Evolutionary conservation across 495 filamentous ascomycete genomes (phyloP).

Genomic region (Lasiosphaeris hirsuta): DNA sequence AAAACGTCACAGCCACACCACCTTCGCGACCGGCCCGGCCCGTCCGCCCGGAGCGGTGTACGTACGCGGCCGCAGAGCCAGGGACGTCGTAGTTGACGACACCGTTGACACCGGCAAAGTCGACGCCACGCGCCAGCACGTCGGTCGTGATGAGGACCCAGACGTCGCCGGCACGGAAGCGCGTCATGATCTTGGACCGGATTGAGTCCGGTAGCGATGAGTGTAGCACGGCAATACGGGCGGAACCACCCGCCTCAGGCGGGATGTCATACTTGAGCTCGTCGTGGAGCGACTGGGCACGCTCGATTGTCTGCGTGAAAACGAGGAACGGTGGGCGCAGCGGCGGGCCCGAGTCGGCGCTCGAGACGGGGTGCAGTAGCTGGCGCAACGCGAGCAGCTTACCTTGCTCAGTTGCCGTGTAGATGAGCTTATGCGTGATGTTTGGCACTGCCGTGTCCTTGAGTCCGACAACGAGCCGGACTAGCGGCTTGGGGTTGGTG

Average conservation of each 20-base stretch:
- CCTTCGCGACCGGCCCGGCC: constrained; percentile 84
- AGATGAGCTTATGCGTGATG: constrained; percentile 82
- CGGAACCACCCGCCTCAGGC: constrained; percentile 75
- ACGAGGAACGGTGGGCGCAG: constrained; percentile 87
- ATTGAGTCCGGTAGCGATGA: constrained; percentile 74
- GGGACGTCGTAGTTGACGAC: constrained; percentile 98
- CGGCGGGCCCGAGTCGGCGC: constrained; percentile 51
- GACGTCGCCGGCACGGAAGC: constrained; percentile 86
- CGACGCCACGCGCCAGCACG: constrained; percentile 82
- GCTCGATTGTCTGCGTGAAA: constrained; percentile 90
- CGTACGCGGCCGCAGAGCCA: constrained; percentile 79
- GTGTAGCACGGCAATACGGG: constrained; percentile 86
- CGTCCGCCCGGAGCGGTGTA: constrained; percentile 90
- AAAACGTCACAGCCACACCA: constrained; percentile 89
- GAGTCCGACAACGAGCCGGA: constrained; percentile 87
- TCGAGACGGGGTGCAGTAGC: constrained; percentile 75
- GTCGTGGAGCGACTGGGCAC: constrained; percentile 79
- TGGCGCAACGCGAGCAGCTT: constrained; percentile 91
- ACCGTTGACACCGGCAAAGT: constrained; percentile 88
- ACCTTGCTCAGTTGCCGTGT: constrained; percentile 87
- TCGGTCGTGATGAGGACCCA: constrained; percentile 97
- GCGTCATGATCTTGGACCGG: constrained; percentile 76
- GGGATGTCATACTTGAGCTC: constrained; percentile 96
- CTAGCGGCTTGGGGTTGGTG: constrained; percentile 46
- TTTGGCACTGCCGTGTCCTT: constrained; percentile 94